phyloP scores from a whole-genome alignment of 352 stramenopile species.

The Globisporangium emineosum region DNA sequence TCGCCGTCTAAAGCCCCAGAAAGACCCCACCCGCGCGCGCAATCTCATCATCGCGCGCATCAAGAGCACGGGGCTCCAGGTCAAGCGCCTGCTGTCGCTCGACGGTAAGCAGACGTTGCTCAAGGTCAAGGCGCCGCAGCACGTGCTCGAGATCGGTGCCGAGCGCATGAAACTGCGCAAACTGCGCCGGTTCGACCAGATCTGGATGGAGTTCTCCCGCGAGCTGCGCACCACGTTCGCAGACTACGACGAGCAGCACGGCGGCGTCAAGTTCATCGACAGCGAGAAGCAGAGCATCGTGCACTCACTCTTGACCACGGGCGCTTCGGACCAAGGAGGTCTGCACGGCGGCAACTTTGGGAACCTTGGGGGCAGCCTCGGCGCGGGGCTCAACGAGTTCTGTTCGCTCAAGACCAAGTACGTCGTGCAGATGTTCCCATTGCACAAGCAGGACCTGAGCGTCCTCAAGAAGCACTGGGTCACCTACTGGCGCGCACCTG shows the following conservation, averaged over 20 bases:
- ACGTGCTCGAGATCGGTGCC: slow-evolving; percentile 61
- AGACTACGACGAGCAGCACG: slow-evolving; percentile 47
- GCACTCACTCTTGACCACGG: slow-evolving; percentile 50
- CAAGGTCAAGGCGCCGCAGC: slow-evolving; percentile 69
- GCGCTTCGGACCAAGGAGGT: slow-evolving; percentile 18
- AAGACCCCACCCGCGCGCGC: slow-evolving; percentile 21
- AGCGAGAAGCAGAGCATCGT: slow-evolving; percentile 84
- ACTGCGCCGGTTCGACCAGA: slow-evolving; percentile 55
- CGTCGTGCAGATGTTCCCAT: slow-evolving; percentile 84
- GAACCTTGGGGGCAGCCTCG: slow-evolving; percentile 15
- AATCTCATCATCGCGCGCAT: slow-evolving; percentile 59
- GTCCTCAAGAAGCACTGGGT: slow-evolving; percentile 70
- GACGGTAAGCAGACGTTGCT: slow-evolving; percentile 75
- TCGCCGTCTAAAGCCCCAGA: neutral
- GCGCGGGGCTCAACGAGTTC: slow-evolving; percentile 70
- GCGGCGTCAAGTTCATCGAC: slow-evolving; percentile 63
- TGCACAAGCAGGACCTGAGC: slow-evolving; percentile 82
- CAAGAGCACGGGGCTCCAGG: slow-evolving; percentile 49
- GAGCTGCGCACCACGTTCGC: slow-evolving; percentile 66
- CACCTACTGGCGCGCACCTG: slow-evolving; percentile 60
- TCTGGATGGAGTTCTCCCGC: slow-evolving; percentile 79
- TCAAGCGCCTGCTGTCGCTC: slow-evolving; percentile 71
- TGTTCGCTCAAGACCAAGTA: slow-evolving; percentile 57
- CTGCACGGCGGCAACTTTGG: neutral
- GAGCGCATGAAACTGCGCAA: slow-evolving; percentile 71